Percentiles rank a stretch among this genome's conserved stretches.
These are phyloP conservation scores for Trichosanthes truncata DNA, from an alignment of 306 rosid species.

Conservation along the genomic window DNA sequence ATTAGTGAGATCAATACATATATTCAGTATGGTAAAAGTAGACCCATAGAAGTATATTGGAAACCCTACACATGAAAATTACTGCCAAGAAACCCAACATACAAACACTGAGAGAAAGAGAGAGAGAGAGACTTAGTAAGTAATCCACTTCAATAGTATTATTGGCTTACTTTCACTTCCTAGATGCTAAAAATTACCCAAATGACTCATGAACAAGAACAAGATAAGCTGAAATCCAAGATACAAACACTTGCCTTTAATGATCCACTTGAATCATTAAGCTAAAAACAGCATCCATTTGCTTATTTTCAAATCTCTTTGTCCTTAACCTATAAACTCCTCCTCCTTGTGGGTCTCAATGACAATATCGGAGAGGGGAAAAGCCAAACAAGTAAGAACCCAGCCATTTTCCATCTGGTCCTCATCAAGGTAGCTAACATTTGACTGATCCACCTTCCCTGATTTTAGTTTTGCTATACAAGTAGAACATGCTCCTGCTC, in stretches of 20 bases:
- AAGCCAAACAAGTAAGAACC: slow-evolving; percentile 71
- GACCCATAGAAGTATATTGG: no score
- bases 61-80: no score
- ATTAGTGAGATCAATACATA: no score
- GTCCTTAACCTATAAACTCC: slow-evolving; percentile 5
- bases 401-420: slow-evolving; percentile 30
- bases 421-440: slow-evolving; percentile 72
- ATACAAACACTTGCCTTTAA: not conserved
- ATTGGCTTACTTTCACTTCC: not conserved
- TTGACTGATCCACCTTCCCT: slow-evolving; percentile 52
- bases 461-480: slow-evolving; percentile 46
- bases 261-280: not conserved
- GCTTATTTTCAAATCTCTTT: not conserved
- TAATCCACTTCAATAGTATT: not conserved
- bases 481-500: slow-evolving; percentile 82
- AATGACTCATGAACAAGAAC: not conserved
- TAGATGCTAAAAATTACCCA: not conserved
- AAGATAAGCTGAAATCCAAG: not conserved
- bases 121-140: no score
- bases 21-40: no score
- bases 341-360: slow-evolving; percentile 85
- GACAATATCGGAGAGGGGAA: slow-evolving; percentile 34
- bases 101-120: not conserved
- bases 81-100: not conserved
- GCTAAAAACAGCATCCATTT: not conserved